Evolutionary conservation across 495 filamentous ascomycete genomes (phyloP).

Genomic region (Podospora bellae-mahoneyi): DNA sequence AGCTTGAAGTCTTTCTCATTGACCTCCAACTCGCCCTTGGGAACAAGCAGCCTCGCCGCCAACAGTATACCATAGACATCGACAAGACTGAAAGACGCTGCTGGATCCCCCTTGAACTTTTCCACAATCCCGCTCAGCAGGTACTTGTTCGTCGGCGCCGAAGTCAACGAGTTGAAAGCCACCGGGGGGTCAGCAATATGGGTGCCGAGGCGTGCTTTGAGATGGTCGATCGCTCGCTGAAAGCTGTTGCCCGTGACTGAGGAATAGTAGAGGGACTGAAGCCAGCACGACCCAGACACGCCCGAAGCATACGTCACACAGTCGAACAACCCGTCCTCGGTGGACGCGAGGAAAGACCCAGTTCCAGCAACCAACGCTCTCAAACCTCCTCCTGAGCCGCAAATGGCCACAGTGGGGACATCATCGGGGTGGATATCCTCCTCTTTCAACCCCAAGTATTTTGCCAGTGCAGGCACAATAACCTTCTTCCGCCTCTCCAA

Average conservation of each 20-base stretch:
- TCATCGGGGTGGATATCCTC: conserved; percentile 86
- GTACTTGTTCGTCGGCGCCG: conserved; percentile 86
- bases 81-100: conserved; percentile 82
- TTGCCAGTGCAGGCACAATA: conserved; percentile 67
- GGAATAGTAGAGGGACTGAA: conserved; percentile 87
- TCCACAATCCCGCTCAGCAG: conserved; percentile 85
- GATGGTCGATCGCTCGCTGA: conserved; percentile 67
- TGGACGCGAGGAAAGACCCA: conserved; percentile 73
- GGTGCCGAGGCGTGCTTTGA: conserved; percentile 77
- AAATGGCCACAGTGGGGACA: conserved; percentile 87
- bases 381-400: conserved; percentile 87
- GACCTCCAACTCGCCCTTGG: conserved; percentile 74
- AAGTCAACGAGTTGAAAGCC: conserved; percentile 70
- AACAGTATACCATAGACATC: conserved; percentile 88
- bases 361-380: conserved; percentile 85
- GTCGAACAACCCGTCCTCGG: conserved; percentile 84
- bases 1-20: conserved; percentile 78
- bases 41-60: conserved; percentile 77
- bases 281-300: conserved; percentile 93
- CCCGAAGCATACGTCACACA: conserved; percentile 93
- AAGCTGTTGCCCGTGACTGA: conserved; percentile 65
- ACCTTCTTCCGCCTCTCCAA: conserved; percentile 59
- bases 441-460: conserved; percentile 73
- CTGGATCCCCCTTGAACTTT: conserved; percentile 76
- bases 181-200: conserved; percentile 91